Evolutionary conservation across 2,329 filamentous ascomycete species (phyloP).

Genomic region (Monosporascus cannonballus): DNA sequence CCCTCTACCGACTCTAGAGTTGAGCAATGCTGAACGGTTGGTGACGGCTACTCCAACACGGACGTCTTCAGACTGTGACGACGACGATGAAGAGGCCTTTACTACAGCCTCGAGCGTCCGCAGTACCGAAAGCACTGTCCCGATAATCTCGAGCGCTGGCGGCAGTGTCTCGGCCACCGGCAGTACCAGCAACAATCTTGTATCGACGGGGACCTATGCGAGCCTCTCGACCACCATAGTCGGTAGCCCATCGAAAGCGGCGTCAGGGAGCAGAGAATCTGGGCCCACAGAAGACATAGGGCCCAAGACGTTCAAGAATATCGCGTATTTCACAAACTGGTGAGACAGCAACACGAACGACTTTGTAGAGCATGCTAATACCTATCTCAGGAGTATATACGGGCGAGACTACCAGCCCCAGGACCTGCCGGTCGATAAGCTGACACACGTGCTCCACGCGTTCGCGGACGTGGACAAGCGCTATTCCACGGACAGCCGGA

Average conservation of each 20-base stretch:
- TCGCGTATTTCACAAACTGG: slow-evolving; percentile 52
- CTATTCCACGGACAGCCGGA: slow-evolving; percentile 60
- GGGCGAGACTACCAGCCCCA: slow-evolving; percentile 56
- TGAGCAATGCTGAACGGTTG: too few relatives aligned
- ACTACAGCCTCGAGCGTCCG: background rate
- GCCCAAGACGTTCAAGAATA: slow-evolving; percentile 29
- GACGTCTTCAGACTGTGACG: background rate
- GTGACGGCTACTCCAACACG: background rate
- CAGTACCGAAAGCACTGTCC: background rate
- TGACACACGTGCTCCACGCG: slow-evolving; percentile 68
- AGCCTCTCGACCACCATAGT: background rate
- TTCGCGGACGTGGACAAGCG: slow-evolving; percentile 62
- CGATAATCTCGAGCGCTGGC: too few relatives aligned
- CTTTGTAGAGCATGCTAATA: slow-evolving; percentile 1
- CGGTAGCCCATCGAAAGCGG: background rate
- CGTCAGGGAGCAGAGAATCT: background rate
- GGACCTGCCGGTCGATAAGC: slow-evolving; percentile 58
- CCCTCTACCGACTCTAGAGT: slow-evolving; percentile 8
- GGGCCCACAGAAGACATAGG: background rate
- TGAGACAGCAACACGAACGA: slow-evolving; percentile 19
- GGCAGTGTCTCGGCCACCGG: background rate
- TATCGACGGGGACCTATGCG: background rate
- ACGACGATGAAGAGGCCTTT: background rate
- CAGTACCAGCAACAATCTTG: background rate
- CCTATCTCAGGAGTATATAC: slow-evolving; percentile 31